These are phyloP conservation scores for Monosporascus sp. DNA, from an alignment of 2,329 filamentous ascomycete species.

Conservation along the genomic window DNA sequence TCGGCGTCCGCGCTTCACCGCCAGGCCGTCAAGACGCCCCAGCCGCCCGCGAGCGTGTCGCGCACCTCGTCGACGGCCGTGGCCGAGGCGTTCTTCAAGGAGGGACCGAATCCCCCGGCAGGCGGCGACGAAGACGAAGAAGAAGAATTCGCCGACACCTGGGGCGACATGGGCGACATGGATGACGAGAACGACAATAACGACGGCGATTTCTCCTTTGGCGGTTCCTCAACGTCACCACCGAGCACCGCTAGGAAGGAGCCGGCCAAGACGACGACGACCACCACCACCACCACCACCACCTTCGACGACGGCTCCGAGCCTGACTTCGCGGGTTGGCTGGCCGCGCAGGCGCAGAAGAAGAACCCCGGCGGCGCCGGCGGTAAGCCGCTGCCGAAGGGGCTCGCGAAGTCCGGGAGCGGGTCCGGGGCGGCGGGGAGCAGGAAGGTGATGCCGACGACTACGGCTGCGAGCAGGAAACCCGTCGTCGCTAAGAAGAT, in stretches of 20 bases:
- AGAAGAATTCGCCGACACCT: constrained; percentile 62
- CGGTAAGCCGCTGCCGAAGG: constrained; percentile 73
- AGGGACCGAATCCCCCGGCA: constrained; percentile 38
- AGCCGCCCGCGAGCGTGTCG: constrained; percentile 36
- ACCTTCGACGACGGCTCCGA: constrained; percentile 80
- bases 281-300: constrained; percentile 33
- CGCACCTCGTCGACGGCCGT: constrained; percentile 43
- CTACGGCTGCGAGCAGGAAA: constrained; percentile 37
- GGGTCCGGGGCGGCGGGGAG: constrained; percentile 13
- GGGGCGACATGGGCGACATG: constrained; percentile 62
- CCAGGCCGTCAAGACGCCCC: constrained; percentile 52
- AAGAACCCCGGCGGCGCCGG: constrained; percentile 30
- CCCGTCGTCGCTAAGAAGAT: constrained; percentile 57
- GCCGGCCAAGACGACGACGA: constrained; percentile 26
- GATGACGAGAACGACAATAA: constrained; percentile 46
- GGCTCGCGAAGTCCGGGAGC: constrained; percentile 56
- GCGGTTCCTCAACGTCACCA: constrained; percentile 22
- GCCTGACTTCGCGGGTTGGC: constrained; percentile 93
- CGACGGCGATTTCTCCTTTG: constrained; percentile 36
- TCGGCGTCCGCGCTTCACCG: constrained; percentile 56
- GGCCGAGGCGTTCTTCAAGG: constrained; percentile 32
- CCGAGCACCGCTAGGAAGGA: constrained; percentile 27
- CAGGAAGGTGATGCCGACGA: constrained; percentile 30
- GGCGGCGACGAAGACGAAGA: constrained; percentile 28
- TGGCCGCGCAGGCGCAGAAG: constrained; percentile 82